Conservation (phyloP, 2,329 filamentous ascomycete genomes). For the Biscogniauxia sp. region DNA sequence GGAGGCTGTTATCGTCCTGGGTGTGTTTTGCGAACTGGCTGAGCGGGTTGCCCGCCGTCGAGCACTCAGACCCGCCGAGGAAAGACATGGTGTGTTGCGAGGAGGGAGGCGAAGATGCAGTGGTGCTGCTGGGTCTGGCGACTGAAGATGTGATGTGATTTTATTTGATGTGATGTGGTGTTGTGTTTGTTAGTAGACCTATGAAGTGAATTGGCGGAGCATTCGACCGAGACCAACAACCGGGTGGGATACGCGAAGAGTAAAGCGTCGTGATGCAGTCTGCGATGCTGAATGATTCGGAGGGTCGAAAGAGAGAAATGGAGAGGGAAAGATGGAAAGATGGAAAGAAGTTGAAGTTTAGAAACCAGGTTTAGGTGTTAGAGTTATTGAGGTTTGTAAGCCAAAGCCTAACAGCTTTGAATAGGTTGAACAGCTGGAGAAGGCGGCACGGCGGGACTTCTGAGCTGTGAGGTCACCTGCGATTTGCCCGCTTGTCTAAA, state of each 20-base stretch:
- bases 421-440: not conserved
- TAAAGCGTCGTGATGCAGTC: not conserved
- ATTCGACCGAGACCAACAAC: not conserved
- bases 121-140: not conserved
- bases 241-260: not conserved
- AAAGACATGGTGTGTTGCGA: slow-evolving; percentile 71
- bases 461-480: not conserved
- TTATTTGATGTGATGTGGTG: not conserved
- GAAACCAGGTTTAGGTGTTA: not conserved
- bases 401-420: not conserved
- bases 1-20: slow-evolving; percentile 91
- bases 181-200: not conserved
- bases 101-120: slow-evolving; percentile 5
- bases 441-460: not conserved
- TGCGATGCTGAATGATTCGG: not conserved
- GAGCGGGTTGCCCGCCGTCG: slow-evolving; percentile 90
- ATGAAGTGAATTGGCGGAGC: not conserved
- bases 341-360: too few species aligned
- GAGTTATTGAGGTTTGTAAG: not conserved
- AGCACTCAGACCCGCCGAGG: slow-evolving; percentile 86
- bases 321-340: not conserved
- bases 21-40: slow-evolving; percentile 98
- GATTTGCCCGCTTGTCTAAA: not conserved
- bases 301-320: not conserved
- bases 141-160: too few species aligned